Conservation (phyloP, 352 stramenopile species). For the Globisporangium nodosum region DNA sequence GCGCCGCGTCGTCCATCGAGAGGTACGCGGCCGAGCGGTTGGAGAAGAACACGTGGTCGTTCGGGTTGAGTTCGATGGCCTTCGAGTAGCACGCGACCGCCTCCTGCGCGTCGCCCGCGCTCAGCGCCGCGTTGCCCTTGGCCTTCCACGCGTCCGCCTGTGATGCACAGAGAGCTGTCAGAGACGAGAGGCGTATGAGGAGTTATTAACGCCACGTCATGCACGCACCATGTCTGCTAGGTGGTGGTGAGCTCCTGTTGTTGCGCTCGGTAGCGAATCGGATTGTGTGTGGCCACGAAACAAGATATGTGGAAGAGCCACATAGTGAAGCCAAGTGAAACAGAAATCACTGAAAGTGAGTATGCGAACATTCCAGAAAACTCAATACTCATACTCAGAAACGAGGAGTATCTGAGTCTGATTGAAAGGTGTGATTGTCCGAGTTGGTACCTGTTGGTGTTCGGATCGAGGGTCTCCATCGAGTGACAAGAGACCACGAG, state of each 20-base stretch:
- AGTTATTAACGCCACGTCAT: too few species aligned
- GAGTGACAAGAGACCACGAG: too few species aligned
- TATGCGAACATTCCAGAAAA: too few species aligned
- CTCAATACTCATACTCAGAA: too few species aligned
- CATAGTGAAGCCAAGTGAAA: too few species aligned
- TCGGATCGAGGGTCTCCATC: too few species aligned
- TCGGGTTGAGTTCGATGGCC: slow-evolving; percentile 93
- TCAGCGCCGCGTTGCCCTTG: slow-evolving; percentile 94
- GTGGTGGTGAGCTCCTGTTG: not conserved
- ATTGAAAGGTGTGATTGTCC: too few species aligned
- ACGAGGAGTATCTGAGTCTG: too few species aligned
- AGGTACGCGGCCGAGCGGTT: slow-evolving; percentile 99
- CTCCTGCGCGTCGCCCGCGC: slow-evolving; percentile 90
- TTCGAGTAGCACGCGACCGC: slow-evolving; percentile 96
- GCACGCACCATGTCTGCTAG: not conserved
- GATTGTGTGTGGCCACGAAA: not conserved
- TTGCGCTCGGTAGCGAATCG: not conserved
- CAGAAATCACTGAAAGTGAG: too few species aligned
- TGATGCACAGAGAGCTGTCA: not conserved
- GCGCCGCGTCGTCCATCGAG: slow-evolving; percentile 85
- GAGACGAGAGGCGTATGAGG: not conserved
- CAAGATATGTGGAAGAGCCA: too few species aligned
- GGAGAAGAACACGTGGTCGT: slow-evolving; percentile 97
- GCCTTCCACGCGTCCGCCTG: slow-evolving; percentile 85
- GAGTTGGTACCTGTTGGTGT: too few species aligned